Conservation (phyloP, 768 basidiomycete genomes). For the Mycena polygramma region DNA sequence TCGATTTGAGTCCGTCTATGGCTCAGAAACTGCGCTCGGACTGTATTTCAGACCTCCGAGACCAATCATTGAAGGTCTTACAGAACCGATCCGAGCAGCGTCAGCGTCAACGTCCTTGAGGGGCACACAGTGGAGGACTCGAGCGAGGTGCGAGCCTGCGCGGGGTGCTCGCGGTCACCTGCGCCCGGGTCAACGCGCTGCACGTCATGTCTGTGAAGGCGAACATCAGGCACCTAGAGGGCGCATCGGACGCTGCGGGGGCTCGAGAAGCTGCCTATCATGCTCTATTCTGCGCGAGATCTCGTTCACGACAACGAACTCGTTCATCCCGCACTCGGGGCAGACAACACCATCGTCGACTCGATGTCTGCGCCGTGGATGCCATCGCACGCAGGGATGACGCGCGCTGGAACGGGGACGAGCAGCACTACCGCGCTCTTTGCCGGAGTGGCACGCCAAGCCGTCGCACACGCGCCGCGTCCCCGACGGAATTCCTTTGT, state of each 20-base stretch:
- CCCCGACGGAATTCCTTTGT: slow-evolving; percentile 49
- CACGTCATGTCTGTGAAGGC: too few relatives aligned
- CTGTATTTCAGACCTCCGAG: too few relatives aligned
- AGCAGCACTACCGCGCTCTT: slow-evolving; percentile 62
- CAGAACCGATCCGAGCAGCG: too few relatives aligned
- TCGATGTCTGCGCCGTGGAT: slow-evolving; percentile 57
- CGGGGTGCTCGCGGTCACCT: too few relatives aligned
- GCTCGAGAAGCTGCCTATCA: slow-evolving; percentile 77
- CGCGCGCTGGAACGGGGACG: slow-evolving; percentile 75
- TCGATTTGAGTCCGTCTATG: too few relatives aligned
- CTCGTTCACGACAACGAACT: slow-evolving; percentile 69
- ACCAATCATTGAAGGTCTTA: too few relatives aligned
- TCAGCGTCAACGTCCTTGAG: too few relatives aligned
- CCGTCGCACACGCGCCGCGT: neutral
- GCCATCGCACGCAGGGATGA: slow-evolving; percentile 44
- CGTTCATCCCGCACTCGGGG: slow-evolving; percentile 60
- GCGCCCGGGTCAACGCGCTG: too few relatives aligned
- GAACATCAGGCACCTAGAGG: slow-evolving; percentile 82
- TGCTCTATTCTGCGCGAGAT: slow-evolving; percentile 78
- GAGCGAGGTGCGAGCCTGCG: too few relatives aligned
- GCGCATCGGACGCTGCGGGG: slow-evolving; percentile 81
- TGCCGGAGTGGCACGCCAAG: slow-evolving; percentile 63
- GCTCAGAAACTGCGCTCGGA: too few relatives aligned
- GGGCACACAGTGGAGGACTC: too few relatives aligned
- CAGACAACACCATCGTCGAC: slow-evolving; percentile 65